Conservation (phyloP, 306 rosid species). For the Vigna hirtella region DNA sequence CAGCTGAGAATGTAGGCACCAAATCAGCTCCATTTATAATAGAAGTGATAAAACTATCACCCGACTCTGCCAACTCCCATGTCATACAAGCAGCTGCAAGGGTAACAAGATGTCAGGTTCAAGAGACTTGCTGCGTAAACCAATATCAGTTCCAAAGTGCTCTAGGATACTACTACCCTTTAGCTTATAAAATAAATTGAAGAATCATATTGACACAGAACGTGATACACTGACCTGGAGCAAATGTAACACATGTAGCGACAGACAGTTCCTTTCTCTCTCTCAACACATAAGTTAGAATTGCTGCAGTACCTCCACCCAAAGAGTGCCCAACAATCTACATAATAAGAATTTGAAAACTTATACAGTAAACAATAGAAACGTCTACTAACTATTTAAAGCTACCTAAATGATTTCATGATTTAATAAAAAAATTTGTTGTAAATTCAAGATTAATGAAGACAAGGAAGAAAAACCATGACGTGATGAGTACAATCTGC, state of each 20-base stretch:
- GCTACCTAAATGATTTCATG: constrained; percentile 25
- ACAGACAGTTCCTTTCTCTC: constrained; percentile 83
- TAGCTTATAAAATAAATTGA: constrained; percentile 11
- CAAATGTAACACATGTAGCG: constrained; percentile 84
- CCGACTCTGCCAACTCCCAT: constrained; percentile 97
- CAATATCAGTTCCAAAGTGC: constrained; percentile 33
- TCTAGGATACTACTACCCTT: constrained; percentile 31
- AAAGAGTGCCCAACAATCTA: constrained; percentile 97
- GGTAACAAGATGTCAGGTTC: constrained; percentile 46
- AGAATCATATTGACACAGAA: constrained; percentile 24
- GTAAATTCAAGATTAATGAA: constrained; percentile 28
- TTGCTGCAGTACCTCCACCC: constrained; percentile 99
- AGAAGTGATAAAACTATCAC: constrained; percentile 74
- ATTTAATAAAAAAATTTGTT: constrained; percentile 6
- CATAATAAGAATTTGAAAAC: constrained; percentile 10
- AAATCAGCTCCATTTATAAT: constrained; percentile 94
- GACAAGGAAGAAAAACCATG: not conserved
- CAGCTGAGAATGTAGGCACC: constrained; percentile 97
- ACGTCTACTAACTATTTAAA: constrained; percentile 31
- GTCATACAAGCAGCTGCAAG: constrained; percentile 98
- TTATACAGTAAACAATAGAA: constrained; percentile 19
- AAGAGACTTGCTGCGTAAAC: constrained; percentile 13
- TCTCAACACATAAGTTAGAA: constrained; percentile 85
- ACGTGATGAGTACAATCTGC: constrained; percentile 6
- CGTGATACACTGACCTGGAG: constrained; percentile 73